Evolutionary conservation across 805 yeast species (phyloP).

Genomic region (Pichia cephalocereana): DNA sequence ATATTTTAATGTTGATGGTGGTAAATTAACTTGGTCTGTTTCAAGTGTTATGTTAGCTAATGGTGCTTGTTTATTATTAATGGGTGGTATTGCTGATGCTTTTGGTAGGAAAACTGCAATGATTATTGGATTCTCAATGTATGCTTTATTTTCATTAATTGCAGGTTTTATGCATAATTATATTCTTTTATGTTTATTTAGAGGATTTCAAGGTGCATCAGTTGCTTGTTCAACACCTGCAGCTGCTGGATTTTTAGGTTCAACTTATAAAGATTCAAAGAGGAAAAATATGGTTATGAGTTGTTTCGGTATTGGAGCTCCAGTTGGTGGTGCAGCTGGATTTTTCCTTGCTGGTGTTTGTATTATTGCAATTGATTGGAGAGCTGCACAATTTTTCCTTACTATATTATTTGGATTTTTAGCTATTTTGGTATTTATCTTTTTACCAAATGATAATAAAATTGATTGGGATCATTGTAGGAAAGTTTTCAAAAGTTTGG

Average conservation of each 20-base stretch:
- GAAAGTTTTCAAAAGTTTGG: conserved; percentile 22
- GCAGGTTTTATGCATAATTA: conserved; percentile 31
- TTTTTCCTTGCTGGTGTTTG: conserved; percentile 37
- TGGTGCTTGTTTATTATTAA: conserved; percentile 33
- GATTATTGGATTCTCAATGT: conserved; percentile 26
- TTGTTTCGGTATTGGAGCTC: conserved; percentile 37
- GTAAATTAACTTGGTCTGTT: conserved; percentile 35
- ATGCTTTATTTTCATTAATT: conserved; percentile 26
- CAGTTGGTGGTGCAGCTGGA: conserved; percentile 37
- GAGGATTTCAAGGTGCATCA: conserved; percentile 37
- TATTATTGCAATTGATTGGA: conserved; percentile 31
- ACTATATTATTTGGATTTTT: conserved; percentile 29
- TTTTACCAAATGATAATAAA: conserved; percentile 30
- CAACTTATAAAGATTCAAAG: conserved; percentile 30
- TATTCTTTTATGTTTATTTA: conserved; percentile 29
- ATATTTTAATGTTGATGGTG: conserved; percentile 30
- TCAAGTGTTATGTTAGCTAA: conserved; percentile 33
- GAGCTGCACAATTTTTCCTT: conserved; percentile 32
- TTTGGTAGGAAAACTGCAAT: conserved; percentile 36
- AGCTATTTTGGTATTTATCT: conserved; percentile 15
- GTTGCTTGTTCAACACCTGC: conserved; percentile 39
- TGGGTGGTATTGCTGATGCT: conserved; percentile 41
- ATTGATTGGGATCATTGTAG: conserved; percentile 20
- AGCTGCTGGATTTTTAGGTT: conserved; percentile 37
- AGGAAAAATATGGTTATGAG: conserved; percentile 37